A percentile compares a stretch with the other conserved stretches of the same genome.
These are phyloP conservation scores for Trametes punicea DNA, from an alignment of 768 basidiomycete species.

Conservation along the genomic window DNA sequence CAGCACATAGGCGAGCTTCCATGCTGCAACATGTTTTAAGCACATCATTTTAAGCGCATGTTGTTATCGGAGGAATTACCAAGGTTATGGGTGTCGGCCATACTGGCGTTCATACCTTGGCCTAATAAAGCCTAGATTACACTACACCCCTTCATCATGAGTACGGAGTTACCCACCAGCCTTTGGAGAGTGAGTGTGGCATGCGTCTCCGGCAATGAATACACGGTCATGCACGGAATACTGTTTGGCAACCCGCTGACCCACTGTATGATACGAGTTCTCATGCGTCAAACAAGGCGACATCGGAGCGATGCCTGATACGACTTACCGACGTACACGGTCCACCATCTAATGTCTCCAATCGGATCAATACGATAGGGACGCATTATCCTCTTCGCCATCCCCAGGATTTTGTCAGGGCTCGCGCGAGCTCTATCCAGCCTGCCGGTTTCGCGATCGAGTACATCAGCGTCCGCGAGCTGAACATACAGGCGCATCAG, in stretches of 20 bases:
- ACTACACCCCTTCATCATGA: neutral
- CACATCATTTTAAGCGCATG: too few relatives aligned
- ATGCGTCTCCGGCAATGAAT: conserved; percentile 57
- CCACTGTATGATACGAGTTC: conserved; percentile 38
- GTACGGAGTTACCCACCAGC: conserved; percentile 29
- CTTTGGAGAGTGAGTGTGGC: conserved; percentile 44
- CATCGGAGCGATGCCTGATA: conserved; percentile 9
- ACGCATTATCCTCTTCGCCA: conserved; percentile 48
- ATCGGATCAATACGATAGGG: conserved; percentile 19
- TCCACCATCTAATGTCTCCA: conserved; percentile 46
- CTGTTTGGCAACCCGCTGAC: conserved; percentile 52
- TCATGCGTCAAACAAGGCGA: neutral
- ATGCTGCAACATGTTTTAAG: conserved; percentile 32
- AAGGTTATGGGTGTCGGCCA: conserved; percentile 54
- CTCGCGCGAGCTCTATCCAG: conserved; percentile 51
- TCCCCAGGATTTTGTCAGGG: conserved; percentile 43
- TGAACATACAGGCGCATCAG: conserved; percentile 72
- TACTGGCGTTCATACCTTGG: conserved; percentile 53
- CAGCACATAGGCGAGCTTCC: conserved; percentile 50
- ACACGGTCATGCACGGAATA: conserved; percentile 47
- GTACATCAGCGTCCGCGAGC: conserved; percentile 42
- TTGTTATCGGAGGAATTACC: conserved; percentile 23
- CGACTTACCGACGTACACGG: conserved; percentile 44
- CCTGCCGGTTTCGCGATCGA: conserved; percentile 45
- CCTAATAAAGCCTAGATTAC: conserved; percentile 18